phyloP scores from a whole-genome alignment of 208 protist species.

The Trypanosoma cruzi region DNA sequence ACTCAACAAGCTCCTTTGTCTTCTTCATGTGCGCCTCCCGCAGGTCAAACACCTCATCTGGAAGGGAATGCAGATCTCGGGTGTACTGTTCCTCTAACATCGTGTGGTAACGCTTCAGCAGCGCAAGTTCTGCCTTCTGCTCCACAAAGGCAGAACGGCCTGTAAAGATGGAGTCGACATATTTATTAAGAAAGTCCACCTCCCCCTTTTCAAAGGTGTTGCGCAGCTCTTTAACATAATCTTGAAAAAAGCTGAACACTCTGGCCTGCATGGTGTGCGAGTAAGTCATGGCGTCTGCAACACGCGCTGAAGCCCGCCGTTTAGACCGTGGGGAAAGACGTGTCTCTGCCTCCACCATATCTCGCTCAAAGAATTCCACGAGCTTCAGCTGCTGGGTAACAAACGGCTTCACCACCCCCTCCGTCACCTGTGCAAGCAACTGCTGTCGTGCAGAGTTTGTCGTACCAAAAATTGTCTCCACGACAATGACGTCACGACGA shows the following conservation, averaged over 20 bases:
- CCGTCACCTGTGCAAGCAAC: slow-evolving; percentile 71
- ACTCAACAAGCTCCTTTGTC: slow-evolving; percentile 68
- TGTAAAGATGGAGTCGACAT: slow-evolving; percentile 64
- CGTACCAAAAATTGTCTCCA: slow-evolving; percentile 84
- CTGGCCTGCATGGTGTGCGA: slow-evolving; percentile 58
- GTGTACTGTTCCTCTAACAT: slow-evolving; percentile 85
- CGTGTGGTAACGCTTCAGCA: slow-evolving; percentile 69
- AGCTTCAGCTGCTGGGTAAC: slow-evolving; percentile 80
- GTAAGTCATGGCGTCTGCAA: slow-evolving; percentile 84
- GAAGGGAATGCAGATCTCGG: slow-evolving; percentile 64
- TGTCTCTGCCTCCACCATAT: slow-evolving; percentile 58
- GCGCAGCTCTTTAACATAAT: slow-evolving; percentile 62
- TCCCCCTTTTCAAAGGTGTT: slow-evolving; percentile 51
- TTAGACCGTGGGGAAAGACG: slow-evolving; percentile 67
- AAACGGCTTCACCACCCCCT: slow-evolving; percentile 81
- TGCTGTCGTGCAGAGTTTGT: slow-evolving; percentile 78
- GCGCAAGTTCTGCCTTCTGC: slow-evolving; percentile 49
- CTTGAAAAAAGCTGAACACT: slow-evolving; percentile 71
- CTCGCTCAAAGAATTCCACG: slow-evolving; percentile 55
- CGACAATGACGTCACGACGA: slow-evolving; percentile 74
- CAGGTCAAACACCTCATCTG: slow-evolving; percentile 74
- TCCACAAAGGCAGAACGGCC: slow-evolving; percentile 46
- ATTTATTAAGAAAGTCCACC: slow-evolving; percentile 66
- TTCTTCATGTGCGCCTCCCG: slow-evolving; percentile 87
- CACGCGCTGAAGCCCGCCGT: slow-evolving; percentile 45